A percentile compares a stretch with the other conserved stretches of the same genome.
These are phyloP conservation scores for Pseudovirgaria hyperparasitica DNA, from an alignment of 2,329 filamentous ascomycete species.

Conservation along the genomic window DNA sequence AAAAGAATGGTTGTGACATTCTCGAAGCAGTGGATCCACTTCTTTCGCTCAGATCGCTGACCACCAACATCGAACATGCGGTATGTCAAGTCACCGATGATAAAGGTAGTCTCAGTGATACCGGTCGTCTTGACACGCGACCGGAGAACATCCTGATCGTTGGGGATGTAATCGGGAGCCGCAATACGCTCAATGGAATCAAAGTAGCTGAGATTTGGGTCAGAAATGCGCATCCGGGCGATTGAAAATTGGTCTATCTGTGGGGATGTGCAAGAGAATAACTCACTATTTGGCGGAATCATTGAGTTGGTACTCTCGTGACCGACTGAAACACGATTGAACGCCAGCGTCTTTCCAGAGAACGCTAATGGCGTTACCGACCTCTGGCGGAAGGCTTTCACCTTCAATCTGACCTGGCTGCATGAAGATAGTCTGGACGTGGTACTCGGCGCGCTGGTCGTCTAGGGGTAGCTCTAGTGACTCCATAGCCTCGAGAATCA, in stretches of 20 bases:
- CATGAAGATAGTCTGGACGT: constrained; percentile 98
- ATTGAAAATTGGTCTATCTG: background rate
- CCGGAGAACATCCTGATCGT: constrained; percentile 86
- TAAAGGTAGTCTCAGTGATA: constrained; percentile 94
- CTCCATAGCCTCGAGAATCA: constrained; percentile 58
- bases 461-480: constrained; percentile 68
- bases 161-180: constrained; percentile 83
- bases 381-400: constrained; percentile 85
- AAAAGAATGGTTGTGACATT: constrained; percentile 96
- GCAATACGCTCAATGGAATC: constrained; percentile 88
- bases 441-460: constrained; percentile 87
- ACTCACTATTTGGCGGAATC: constrained; percentile 92
- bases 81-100: constrained; percentile 88
- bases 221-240: constrained; percentile 8
- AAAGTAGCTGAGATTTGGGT: constrained; percentile 57
- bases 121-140: constrained; percentile 96
- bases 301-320: constrained; percentile 90
- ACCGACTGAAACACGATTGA: constrained; percentile 90
- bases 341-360: constrained; percentile 90
- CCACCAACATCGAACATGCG: constrained; percentile 97
- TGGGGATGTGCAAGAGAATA: no score
- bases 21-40: constrained; percentile 99
- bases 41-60: constrained; percentile 92
- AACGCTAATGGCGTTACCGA: constrained; percentile 82
- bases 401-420: constrained; percentile 94